Percentiles rank a stretch among this genome's conserved stretches.
These are phyloP conservation scores for Copromyces sp. DNA, from an alignment of 495 filamentous ascomycete genomes.

Conservation along the genomic window DNA sequence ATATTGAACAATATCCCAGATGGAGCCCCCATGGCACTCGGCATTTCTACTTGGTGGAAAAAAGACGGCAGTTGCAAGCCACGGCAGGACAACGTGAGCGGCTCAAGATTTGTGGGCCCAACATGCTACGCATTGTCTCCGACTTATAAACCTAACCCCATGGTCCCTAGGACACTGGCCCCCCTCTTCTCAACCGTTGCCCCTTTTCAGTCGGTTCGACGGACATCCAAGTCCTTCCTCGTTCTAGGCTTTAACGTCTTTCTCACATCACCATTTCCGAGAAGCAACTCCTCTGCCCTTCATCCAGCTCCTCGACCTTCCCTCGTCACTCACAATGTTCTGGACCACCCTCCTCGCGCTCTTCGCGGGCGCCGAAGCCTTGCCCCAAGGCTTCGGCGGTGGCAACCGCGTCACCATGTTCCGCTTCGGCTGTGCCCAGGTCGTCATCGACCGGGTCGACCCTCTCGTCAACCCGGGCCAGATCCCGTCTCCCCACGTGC, in stretches of 20 bases:
- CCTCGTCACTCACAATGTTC: conserved; percentile 20
- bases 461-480: conserved; percentile 32
- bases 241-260: background rate
- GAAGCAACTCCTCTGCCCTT: background rate
- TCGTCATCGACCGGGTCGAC: conserved; percentile 36
- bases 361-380: conserved; percentile 26
- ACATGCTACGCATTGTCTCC: background rate
- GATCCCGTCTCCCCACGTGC: conserved; percentile 30
- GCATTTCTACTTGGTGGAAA: conserved; percentile 1
- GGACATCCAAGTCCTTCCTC: background rate
- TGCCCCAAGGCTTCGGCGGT: conserved; percentile 24
- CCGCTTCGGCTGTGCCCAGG: conserved; percentile 35
- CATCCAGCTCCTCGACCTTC: background rate
- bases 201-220: background rate
- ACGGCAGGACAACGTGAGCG: background rate
- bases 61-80: conserved; percentile 1
- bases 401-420: conserved; percentile 30
- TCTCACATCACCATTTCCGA: background rate
- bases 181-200: background rate
- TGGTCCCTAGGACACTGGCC: background rate
- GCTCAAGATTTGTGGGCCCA: background rate
- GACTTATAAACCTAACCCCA: background rate
- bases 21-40: conserved; percentile 1
- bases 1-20: conserved; percentile 4
- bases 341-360: conserved; percentile 29